Percentiles rank a stretch among this genome's conserved stretches.
Conservation (phyloP, 1,284 basidiomycete genomes). For the Austropuccinia psidii region DNA sequence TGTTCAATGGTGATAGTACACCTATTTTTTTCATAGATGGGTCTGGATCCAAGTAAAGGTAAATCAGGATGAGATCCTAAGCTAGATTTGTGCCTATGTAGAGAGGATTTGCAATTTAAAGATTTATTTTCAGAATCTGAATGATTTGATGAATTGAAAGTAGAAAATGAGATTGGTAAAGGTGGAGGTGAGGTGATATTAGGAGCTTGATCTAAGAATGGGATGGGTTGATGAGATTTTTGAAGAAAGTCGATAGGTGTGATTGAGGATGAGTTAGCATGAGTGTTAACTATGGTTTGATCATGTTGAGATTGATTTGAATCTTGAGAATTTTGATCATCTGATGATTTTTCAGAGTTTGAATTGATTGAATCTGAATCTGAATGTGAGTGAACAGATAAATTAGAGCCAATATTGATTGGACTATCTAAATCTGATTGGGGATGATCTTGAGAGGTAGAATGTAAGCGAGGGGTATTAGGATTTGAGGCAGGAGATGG, state of each 20-base stretch:
- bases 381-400: too few relatives aligned
- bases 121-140: neutral
- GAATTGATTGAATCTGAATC: slow-evolving; percentile 21
- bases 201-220: slow-evolving; percentile 31
- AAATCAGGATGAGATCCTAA: slow-evolving; percentile 1
- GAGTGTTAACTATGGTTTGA: slow-evolving; percentile 25
- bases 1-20: slow-evolving; percentile 34
- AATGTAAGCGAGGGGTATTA: neutral
- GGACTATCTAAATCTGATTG: slow-evolving; percentile 18
- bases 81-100: slow-evolving; percentile 7
- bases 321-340: slow-evolving; percentile 12
- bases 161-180: slow-evolving; percentile 3
- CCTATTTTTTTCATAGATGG: slow-evolving; percentile 30
- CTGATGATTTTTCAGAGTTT: neutral
- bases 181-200: slow-evolving; percentile 21
- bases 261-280: slow-evolving; percentile 23
- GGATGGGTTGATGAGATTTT: slow-evolving; percentile 22
- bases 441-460: neutral
- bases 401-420: neutral
- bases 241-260: slow-evolving; percentile 29
- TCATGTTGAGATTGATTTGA: neutral
- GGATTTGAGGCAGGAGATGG: slow-evolving; percentile 8
- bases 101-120: neutral
- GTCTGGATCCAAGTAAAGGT: slow-evolving; percentile 11
- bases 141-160: neutral